Base-by-base conservation (phyloP, 495 filamentous ascomycete genomes). In the Aspergillus wentii region DNA sequence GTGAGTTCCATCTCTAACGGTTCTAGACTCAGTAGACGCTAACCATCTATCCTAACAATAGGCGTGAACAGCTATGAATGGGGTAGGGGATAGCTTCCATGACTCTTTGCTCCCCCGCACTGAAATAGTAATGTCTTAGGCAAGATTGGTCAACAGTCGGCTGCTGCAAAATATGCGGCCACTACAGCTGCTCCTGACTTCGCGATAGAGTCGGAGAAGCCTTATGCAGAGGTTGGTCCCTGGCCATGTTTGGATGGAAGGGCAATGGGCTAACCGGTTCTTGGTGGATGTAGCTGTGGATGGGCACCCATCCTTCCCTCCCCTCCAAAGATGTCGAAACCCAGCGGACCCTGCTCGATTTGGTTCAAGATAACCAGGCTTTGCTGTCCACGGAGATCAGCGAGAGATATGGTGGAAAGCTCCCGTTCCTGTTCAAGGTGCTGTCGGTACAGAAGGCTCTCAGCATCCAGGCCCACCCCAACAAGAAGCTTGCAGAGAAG, bases 31-130 rank as follows among this genome's bases (percentile, higher is more conserved):
- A 11, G 17, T 8, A 11, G 16, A 15, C 4, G 8, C 45, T 52
- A 33, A 54, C 16, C 1, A 14, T 17, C 25, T 14, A 26, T 11
- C 9, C 14, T 35, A 10, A 40, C 26, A 15, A 23, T 35, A 86
- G 83, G 83, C 50, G 87, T 90, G 48, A 98, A 98, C 59, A 95
- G 90, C 62, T 98, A 98, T 61, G 92, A 96, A 63, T 98, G 92
- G 92, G 92, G 92, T 78, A 62, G 41, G 72, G 11, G 17, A 19
- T 28, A 37, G 30, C 29, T 38, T 36, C 15, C 36, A 2, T 11
- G 21, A 31, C 22, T 16, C 34, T 38, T 18, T 38, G 35, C 36
- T 42, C 41, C 49, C 46, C 52, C 40, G 46, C 46, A 66, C 48
- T 63, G 35, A 56, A 40, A n/a, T n/a, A n/a, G n/a, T 37, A 33